phyloP scores from a whole-genome alignment of 2,329 filamentous ascomycete genomes.

The Sporothrix schenckii region DNA sequence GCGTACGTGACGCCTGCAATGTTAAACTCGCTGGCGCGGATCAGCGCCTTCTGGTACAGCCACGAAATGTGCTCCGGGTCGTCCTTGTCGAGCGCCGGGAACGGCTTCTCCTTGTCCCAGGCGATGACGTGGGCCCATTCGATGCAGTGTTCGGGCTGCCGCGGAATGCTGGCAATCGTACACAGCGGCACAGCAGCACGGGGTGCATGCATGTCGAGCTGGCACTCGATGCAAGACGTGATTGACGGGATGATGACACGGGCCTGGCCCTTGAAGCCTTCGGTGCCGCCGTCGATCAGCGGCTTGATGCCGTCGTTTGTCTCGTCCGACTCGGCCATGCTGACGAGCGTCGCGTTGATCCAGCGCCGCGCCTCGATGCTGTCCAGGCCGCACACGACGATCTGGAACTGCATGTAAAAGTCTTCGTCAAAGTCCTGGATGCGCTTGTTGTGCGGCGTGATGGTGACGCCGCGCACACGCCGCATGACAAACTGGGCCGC shows the following conservation, averaged over 20 bases:
- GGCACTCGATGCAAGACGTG: conserved; percentile 96
- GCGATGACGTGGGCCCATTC: conserved; percentile 99
- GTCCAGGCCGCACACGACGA: conserved; percentile 92
- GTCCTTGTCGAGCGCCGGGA: conserved; percentile 87
- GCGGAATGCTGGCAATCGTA: conserved; percentile 92
- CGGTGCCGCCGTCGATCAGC: conserved; percentile 92
- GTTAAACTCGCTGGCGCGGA: conserved; percentile 82
- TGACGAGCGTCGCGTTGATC: conserved; percentile 94
- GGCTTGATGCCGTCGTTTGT: conserved; percentile 85
- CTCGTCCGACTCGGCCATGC: conserved; percentile 68
- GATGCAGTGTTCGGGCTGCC: conserved; percentile 96
- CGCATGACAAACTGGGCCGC: conserved; percentile 89
- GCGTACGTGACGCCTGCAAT: conserved; percentile 93
- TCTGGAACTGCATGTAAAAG: conserved; percentile 96
- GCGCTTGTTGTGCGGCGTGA: conserved; percentile 89
- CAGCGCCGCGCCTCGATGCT: conserved; percentile 96
- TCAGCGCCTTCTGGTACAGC: conserved; percentile 83
- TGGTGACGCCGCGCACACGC: conserved; percentile 85
- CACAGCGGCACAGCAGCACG: conserved; percentile 94
- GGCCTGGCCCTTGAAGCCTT: conserved; percentile 96
- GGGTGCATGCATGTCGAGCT: conserved; percentile 98
- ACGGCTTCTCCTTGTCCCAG: conserved; percentile 85
- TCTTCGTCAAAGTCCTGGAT: conserved; percentile 97
- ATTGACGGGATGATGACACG: conserved; percentile 89
- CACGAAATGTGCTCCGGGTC: conserved; percentile 97